phyloP scores from a whole-genome alignment of 768 basidiomycete species.

The Lyophyllum atratum region DNA sequence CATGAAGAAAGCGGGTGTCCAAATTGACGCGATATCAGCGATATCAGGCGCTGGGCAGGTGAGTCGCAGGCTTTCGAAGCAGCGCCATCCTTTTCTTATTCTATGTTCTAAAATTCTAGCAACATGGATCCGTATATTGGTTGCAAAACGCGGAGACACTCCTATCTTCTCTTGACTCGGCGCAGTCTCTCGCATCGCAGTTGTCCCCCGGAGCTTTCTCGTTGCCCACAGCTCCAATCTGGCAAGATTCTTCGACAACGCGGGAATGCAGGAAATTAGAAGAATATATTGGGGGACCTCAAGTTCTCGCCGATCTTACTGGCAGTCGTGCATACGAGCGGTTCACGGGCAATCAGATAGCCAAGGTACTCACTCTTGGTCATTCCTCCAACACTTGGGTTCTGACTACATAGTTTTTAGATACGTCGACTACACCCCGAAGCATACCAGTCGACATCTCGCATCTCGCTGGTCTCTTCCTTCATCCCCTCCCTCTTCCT shows the following conservation, averaged over 20 bases:
- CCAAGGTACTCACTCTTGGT: conserved; percentile 48
- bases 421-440: conserved; percentile 55
- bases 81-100: background rate
- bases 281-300: conserved; percentile 65
- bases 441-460: conserved; percentile 58
- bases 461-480: conserved; percentile 80
- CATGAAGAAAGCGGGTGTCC: conserved; percentile 58
- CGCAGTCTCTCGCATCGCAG: conserved; percentile 55
- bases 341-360: conserved; percentile 87
- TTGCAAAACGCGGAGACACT: conserved; percentile 51
- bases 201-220: conserved; percentile 69
- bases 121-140: conserved; percentile 91
- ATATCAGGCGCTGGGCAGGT: conserved; percentile 84
- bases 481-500: conserved; percentile 85
- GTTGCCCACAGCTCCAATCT: conserved; percentile 70
- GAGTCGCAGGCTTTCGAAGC: conserved; percentile 12
- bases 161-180: conserved; percentile 55
- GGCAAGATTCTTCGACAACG: conserved; percentile 90
- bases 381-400: background rate
- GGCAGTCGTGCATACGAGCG: conserved; percentile 87
- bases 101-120: conserved; percentile 51
- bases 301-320: conserved; percentile 70
- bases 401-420: conserved; percentile 30
- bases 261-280: conserved; percentile 73
- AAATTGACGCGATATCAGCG: conserved; percentile 57